Evolutionary conservation across 139 green algal species (phyloP), one percentile per base, ranked within the genome.

Genomic region (Microglena sp.): DNA sequence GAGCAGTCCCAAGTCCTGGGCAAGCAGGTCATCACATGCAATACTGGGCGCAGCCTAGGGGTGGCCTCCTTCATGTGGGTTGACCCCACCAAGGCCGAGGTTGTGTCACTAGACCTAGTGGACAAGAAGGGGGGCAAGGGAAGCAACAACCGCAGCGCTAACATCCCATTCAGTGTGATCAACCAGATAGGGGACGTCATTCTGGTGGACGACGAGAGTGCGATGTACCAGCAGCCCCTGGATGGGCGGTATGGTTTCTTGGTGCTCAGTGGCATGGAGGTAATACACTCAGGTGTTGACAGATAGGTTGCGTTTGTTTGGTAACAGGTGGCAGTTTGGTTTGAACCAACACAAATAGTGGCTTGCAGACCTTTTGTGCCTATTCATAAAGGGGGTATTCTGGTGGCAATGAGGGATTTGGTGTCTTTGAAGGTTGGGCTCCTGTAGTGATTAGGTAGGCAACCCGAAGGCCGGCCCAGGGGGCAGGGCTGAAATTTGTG

Each of bases 101-200:
- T 93, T 2, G 76, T 82, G 4, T 84, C 73, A 0, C 61, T 93
- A 8, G 84, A 92, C 72, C 74, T 93, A 2, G 57, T 75, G 18
- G 57, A 74, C 15, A 73, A 81, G 36, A 77, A 70, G 30, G n/a
- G n/a, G n/a, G 43, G 64, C 55, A 45, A 69, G 3, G 66, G 70
- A 62, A 62, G 32, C 59, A n/a, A n/a, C n/a, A 26, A 28, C 21
- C 45, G 61, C 11, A 46, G 58, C n/a, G 68, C 53, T 24, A 84
- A 83, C 55, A 60, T 93, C 2, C 70, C 71, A 2, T 73, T 93
- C 28, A 45, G 34, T 5, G 76, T 67, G 30, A 68, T 93, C 21
- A 67, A 59, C 2, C 67, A 93, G 70, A 84, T 92, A 40, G 82
- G 83, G 36, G 86, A 93, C 54, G 86, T 93, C 2, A 66, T 91